Evolutionary conservation across 176 grass and related monocot species (phyloP), one percentile per base, ranked within the genome.

Genomic region (Oryza punctata): DNA sequence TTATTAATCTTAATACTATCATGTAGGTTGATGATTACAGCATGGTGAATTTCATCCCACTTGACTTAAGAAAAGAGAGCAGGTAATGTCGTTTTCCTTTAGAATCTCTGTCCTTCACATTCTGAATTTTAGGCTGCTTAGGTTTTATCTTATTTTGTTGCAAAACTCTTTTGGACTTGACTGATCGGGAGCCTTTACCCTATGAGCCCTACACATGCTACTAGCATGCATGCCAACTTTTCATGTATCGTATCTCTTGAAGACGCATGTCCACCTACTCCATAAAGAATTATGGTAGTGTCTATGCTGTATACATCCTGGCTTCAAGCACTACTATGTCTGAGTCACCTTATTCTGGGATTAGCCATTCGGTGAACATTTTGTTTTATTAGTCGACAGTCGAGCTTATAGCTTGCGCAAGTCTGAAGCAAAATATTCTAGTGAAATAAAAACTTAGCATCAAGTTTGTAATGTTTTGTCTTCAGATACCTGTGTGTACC

Each of bases 31-130:
- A 94, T 82, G 94, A 97, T 76, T 94, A 85, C 84, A 97, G 72
- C 70, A 97, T 97, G 94, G 94, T 94, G 87, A 97, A 86, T 86
- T 97, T 94, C 84, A 66, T 97, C 66, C 89, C 94, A 44, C 91
- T 94, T 75, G 91, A 97, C 67, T 84, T 97, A 59, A 91, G 87
- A 81, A 97, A 91, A 44, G 89, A 93, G 67, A 97, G 87, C 91
- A 94, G 94, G 91, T 91, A 91, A 85, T 76, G 8, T 3, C 63
- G 10, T 81, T 84, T 79, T 28, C 7, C 35, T 82, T 52, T 54
- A 82, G 18, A 76, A 86, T 37, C 67, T 63, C 54, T 30, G 14
- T 28, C 33, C 65, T 12, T 70, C 16, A 70, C 71, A 28, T 76
- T 45, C 40, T 5, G 38, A 67, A 57, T 83, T 21, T 37, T 33